Evolutionary conservation across 2,329 filamentous ascomycete genomes (phyloP), one percentile per base, ranked within the genome.

Genomic region (Magnaporthiopsis rhizophila): DNA sequence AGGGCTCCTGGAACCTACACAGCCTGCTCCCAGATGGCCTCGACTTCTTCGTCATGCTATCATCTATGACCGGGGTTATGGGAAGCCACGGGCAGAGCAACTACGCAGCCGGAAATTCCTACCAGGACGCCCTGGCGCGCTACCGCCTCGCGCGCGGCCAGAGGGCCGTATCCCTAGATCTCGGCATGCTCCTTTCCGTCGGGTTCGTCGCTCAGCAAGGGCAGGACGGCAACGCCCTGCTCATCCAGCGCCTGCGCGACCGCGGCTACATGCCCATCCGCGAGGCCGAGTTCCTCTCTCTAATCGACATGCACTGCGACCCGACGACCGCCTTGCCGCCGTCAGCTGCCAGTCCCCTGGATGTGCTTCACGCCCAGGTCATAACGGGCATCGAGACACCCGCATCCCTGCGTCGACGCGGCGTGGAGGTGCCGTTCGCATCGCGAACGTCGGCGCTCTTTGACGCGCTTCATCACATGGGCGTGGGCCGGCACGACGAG

Each of bases 181-280:
- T 72, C 1, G 69, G 71, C 18, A 65, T 65, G 61, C 69, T 72
- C 21, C 30, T 36, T 3, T 57, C 50, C 30, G 45, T 62, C 21
- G 82, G 82, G 1, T 84, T 85, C 81, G 77, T 85, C 15, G 79
- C 80, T 1, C 76, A 81, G 3, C 78, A 53, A 24, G 61, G 57
- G 7, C 24, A 83, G 66, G 78, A 80, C 15, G 71, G 71, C 2
- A 78, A 79, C 1, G 45, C 45, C 45, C 21, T 6, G 21, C 45
- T 53, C 18, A 74, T 84, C 18, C 75, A 80, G 64, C 79, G 76
- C 61, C 77, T 86, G 61, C 78, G 79, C 26, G 77, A 78, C 3
- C 79, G 76, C 59, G 83, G 83, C 1, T 85, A 85, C 72, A 80
- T 83, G 67, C 82, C 81, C 45, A 83, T 84, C 38, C 77, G 81